phyloP scores from a whole-genome alignment of 805 yeast species.

The Kazachstania psychrophila region DNA sequence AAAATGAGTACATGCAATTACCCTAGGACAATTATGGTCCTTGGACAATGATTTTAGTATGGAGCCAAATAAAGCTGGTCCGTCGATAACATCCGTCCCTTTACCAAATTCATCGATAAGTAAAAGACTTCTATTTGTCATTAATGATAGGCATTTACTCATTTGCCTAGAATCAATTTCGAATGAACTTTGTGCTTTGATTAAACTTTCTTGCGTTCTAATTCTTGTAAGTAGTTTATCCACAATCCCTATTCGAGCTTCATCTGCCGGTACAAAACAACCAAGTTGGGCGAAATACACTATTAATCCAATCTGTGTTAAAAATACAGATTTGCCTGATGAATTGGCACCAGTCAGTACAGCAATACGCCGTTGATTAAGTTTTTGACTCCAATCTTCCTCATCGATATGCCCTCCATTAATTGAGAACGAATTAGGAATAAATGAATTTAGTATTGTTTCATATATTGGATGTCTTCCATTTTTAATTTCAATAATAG shows the following conservation, averaged over 20 bases:
- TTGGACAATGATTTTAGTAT: conserved; percentile 23
- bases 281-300: conserved; percentile 46
- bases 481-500: conserved; percentile 26
- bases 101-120: conserved; percentile 48
- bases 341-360: conserved; percentile 43
- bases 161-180: conserved; percentile 41
- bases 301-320: conserved; percentile 41
- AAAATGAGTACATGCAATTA: conserved; percentile 36
- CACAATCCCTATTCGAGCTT: conserved; percentile 38
- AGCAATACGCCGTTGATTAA: conserved; percentile 23
- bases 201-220: conserved; percentile 33
- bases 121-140: conserved; percentile 35
- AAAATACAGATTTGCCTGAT: conserved; percentile 45
- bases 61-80: conserved; percentile 38
- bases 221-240: conserved; percentile 42
- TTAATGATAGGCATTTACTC: conserved; percentile 33
- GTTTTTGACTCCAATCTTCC: conserved; percentile 7
- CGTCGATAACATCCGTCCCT: conserved; percentile 41
- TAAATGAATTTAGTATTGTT: conserved; percentile 30
- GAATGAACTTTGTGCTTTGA: conserved; percentile 40
- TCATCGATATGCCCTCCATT: conserved; percentile 15
- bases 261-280: conserved; percentile 43
- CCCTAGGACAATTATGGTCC: conserved; percentile 18
- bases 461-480: conserved; percentile 45
- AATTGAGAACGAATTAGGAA: conserved; percentile 35